Percentiles rank a stretch among this genome's conserved stretches.
phyloP scores from a whole-genome alignment of 305 asterid genomes.

The Solanum hybrid region DNA sequence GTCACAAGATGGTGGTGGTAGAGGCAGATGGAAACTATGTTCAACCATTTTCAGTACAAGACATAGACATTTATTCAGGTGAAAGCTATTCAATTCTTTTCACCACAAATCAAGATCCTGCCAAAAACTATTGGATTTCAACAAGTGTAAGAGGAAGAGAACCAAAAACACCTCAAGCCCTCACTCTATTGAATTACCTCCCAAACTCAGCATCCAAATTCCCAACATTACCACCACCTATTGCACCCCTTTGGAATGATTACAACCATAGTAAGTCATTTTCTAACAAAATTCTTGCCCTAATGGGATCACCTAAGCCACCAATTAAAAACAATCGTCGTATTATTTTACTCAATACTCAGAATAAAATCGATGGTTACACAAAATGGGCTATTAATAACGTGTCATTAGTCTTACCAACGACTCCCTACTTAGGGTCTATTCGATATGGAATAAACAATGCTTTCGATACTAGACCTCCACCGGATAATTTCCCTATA shows the following conservation, averaged over 20 bases:
- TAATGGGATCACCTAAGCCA: conserved; percentile 36
- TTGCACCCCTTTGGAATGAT: conserved; percentile 56
- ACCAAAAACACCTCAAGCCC: conserved; percentile 64
- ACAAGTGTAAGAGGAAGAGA: conserved; percentile 54
- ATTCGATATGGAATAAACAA: conserved; percentile 22
- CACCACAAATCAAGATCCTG: conserved; percentile 51
- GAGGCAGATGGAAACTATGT: conserved; percentile 86
- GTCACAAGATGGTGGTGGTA: conserved; percentile 62
- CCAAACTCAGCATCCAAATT: conserved; percentile 30
- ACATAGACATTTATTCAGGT: conserved; percentile 75
- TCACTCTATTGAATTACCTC: conserved; percentile 49
- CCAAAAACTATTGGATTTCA: conserved; percentile 60
- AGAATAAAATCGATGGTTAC: conserved; percentile 45
- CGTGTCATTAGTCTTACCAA: conserved; percentile 49
- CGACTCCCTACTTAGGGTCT: conserved; percentile 64
- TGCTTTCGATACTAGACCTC: conserved; percentile 34
- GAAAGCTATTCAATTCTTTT: conserved; percentile 70
- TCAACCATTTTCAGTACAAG: conserved; percentile 49
- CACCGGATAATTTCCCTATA: conserved; percentile 24
- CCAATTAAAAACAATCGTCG: conserved; percentile 11
- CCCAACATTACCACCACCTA: conserved; percentile 46
- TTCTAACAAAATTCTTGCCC: conserved; percentile 32
- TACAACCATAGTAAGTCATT: conserved; percentile 40
- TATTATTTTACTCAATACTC: conserved; percentile 53
- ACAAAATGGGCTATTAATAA: conserved; percentile 76